Evolutionary conservation across 371 early-diverging fungal genomes (phyloP), one percentile per base, ranked within the genome.

Genomic region (Funneliformis caledonium): DNA sequence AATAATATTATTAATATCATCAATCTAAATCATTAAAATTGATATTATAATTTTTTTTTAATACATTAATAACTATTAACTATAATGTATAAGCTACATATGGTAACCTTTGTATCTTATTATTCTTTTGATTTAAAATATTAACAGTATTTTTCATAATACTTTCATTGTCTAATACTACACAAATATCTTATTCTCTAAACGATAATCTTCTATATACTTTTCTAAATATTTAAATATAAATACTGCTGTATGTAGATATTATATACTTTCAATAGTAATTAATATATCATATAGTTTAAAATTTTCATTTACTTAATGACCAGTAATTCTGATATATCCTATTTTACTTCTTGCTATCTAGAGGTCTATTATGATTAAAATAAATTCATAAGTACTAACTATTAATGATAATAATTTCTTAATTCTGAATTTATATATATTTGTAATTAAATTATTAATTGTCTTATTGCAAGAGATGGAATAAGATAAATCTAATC

Each of bases 321-420:
- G 16, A 19, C 14, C 37, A 16, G 69, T 68, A 37, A 68, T 8
- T 6, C 69, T 43, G 16, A 68, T 68, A 16, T 68, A 68, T 4
- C n/a, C 45, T 68, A n/a, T 19, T 68, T 68, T 68, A 68, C 19
- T 43, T 68, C 69, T 68, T 42, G 69, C 69, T 45, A n/a, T 68
- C 69, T 19, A 68, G 19, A 68, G 45, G 14, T 68, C 69, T 16
- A 19, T 68, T 14, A 43, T 68, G 2, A 68, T 6, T 42, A 6
- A 43, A 43, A 45, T n/a, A 1, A 42, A 42, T 43, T 68, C 45
- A 45, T n/a, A 37, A 45, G 60, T 59, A 19, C 22, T n/a, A 19
- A 12, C 22, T 59, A 59, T 59, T 59, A 59, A n/a, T 19, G 14
- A 19, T 12, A 59, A 19, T 11, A 59, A 59, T 59, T 59, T 11